Base-by-base conservation (phyloP, 768 basidiomycete genomes). In the Podaxis sp. region DNA sequence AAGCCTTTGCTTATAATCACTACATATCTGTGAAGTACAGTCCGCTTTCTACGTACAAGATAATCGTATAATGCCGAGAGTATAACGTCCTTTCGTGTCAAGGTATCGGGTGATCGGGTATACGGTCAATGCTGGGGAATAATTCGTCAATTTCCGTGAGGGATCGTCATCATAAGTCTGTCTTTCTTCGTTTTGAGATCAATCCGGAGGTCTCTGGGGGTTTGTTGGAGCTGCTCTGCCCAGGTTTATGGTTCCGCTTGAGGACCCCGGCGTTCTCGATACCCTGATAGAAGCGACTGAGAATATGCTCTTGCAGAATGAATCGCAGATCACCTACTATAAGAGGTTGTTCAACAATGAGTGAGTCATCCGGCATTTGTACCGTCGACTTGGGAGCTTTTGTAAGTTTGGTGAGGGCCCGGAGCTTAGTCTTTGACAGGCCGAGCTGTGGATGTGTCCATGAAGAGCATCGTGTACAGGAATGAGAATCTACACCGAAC, bases 41-140 rank as follows among this genome's bases (percentile, higher is more conserved):
- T 26, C 36, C 28, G 49, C 33, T 26, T 26, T 60, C n/a, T 52
- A 60, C 48, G 40, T 40, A 51, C 58, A 50, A 44, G 38, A 44
- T 37, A 51, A 56, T 38, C 22, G 54, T 11, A 37, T 56, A 56
- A 60, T 60, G 33, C 38, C 44, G 26, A 51, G 49, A 52, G 13
- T n/a, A 13, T 26, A 12, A 22, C 5, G 38, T 56, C 54, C 24
- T 28, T 40, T 51, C 4, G 33, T 40, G 10, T 22, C 12, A 26
- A 60, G 58, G 50, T 60, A 52, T 60, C 50, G 37, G 48, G 13
- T 51, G 50, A 60, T 24, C 1, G 58, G 58, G 58, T 60, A 58
- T 58, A 41, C 0, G 44, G 37, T 12, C 12, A 26, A 51, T 59
- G 49, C 22, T 40, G 3, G 58, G 49, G 48, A 58, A 52, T 50